Evolutionary conservation across 768 basidiomycete species (phyloP), one percentile per base, ranked within the genome.

Genomic region (Lepiota subincarnata): DNA sequence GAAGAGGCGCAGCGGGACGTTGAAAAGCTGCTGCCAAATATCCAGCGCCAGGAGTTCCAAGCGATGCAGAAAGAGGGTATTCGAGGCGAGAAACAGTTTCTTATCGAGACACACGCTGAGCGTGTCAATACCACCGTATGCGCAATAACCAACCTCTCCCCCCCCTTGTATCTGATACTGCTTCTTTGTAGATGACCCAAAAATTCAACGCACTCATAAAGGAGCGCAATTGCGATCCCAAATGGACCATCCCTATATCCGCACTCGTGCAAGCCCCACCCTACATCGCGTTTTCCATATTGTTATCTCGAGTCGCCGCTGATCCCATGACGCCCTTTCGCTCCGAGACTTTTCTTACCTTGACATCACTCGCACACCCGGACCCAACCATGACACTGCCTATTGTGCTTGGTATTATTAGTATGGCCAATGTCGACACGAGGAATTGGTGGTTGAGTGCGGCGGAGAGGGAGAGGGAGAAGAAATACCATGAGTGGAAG

Each of bases 391-490:
- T 78, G 61, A 69, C 79, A 11, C 65, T 92, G 1, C 90, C 90
- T 2, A 82, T 92, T 47, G 69, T 79, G 2, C 73, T 91, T 18
- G 90, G 90, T 6, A 66, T 91, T 42, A 64, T 89, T 37, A 89
- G 87, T 8, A 74, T 92, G 73, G 86, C 85, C 1, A 91, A 90
- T 57, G 85, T 89, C 10, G 90, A 92, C 62, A 83, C 86, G 6
- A 79, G 83, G 34, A 79, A 79, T 37, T 90, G 87, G 89, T 78
- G 90, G 55, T 73, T 84, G 70, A 80, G 76, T 28, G 74, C 82
- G 3, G 78, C 76, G 13, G 80, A 82, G 57, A 75, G 73, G 36
- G 75, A 79, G 61, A 78, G 77, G 38, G 70, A 77, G 51, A 73
- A 73, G 50, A 67, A 70, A 35, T 53, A 45, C 31, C 52, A 53